A percentile compares a stretch with the other conserved stretches of the same genome.
phyloP scores from a whole-genome alignment of 1,139 yeast genomes.

The Taiozyma onychis region DNA sequence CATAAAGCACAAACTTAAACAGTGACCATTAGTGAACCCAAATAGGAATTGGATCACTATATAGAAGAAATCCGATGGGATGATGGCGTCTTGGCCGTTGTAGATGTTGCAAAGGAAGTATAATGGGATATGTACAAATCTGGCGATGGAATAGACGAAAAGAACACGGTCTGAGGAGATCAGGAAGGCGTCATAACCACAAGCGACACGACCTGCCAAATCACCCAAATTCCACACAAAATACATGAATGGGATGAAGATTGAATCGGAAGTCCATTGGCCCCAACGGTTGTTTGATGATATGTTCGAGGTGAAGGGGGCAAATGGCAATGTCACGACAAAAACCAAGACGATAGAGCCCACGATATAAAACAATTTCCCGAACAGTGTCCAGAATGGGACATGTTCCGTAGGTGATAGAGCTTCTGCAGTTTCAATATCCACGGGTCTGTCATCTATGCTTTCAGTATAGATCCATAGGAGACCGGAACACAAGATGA shows the following conservation, averaged over 20 bases:
- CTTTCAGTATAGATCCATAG: slow-evolving; percentile 28
- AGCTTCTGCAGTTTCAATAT: slow-evolving; percentile 5
- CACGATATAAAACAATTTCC: slow-evolving; percentile 57
- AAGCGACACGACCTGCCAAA: slow-evolving; percentile 63
- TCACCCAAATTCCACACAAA: slow-evolving; percentile 90
- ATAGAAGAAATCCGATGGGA: slow-evolving; percentile 63
- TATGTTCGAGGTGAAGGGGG: slow-evolving; percentile 79
- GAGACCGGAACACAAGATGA: slow-evolving; percentile 45
- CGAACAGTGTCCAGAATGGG: slow-evolving; percentile 28
- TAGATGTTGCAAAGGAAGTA: slow-evolving; percentile 65
- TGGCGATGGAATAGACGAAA: slow-evolving; percentile 45
- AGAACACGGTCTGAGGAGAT: slow-evolving; percentile 37
- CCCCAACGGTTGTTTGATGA: slow-evolving; percentile 41
- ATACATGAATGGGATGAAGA: slow-evolving; percentile 72
- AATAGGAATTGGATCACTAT: slow-evolving; percentile 64
- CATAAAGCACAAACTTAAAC: slow-evolving; percentile 79
- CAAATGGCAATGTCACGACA: slow-evolving; percentile 73
- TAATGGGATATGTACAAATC: slow-evolving; percentile 56
- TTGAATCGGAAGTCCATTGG: slow-evolving; percentile 28
- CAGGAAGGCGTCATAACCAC: slow-evolving; percentile 46
- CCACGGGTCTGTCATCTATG: slow-evolving; percentile 7
- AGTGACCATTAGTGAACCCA: slow-evolving; percentile 86
- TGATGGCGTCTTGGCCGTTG: slow-evolving; percentile 27
- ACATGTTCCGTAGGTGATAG: slow-evolving; percentile 14
- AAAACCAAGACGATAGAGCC: slow-evolving; percentile 71